Conservation (phyloP, 177 flowering plant genomes). For the Vitis hybrid region DNA sequence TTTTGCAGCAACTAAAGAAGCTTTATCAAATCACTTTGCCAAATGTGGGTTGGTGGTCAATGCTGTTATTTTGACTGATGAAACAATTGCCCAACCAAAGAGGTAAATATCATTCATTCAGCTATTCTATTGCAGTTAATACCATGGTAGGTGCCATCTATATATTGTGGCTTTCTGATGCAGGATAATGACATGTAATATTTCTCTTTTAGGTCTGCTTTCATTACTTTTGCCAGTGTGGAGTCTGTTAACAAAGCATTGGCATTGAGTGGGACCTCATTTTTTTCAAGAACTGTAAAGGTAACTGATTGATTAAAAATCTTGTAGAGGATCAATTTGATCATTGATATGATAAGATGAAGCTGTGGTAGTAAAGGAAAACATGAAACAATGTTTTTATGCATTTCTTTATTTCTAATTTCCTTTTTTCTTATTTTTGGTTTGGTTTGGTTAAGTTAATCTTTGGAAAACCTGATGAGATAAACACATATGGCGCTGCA, state of each 20-base stretch:
- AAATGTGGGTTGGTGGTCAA: constrained; percentile 35
- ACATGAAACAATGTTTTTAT: too few species aligned
- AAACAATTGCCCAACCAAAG: constrained; percentile 27
- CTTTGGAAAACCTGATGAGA: too few species aligned
- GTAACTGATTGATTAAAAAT: constrained; percentile 8
- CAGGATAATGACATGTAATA: not conserved
- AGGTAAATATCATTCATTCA: constrained; percentile 25
- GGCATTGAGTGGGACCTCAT: constrained; percentile 36
- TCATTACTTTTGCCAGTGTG: constrained; percentile 31
- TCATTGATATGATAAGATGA: too few species aligned
- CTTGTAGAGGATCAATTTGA: too few species aligned
- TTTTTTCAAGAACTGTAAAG: constrained; percentile 39
- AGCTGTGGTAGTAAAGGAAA: too few species aligned
- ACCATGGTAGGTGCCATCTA: not conserved
- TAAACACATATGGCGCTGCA: too few species aligned
- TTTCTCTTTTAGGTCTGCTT: constrained; percentile 32
- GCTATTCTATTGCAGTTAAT: not conserved
- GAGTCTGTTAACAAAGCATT: constrained; percentile 41
- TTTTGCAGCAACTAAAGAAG: constrained; percentile 38
- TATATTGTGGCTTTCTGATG: not conserved
- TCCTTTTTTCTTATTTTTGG: too few species aligned
- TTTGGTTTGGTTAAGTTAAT: too few species aligned
- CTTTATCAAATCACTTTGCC: constrained; percentile 28
- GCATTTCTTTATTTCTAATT: too few species aligned
- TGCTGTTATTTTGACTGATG: constrained; percentile 24